Percentiles rank a stretch among this genome's conserved stretches.
Conservation (phyloP, 2,329 filamentous ascomycete genomes). For the Fusarium camptoceras region DNA sequence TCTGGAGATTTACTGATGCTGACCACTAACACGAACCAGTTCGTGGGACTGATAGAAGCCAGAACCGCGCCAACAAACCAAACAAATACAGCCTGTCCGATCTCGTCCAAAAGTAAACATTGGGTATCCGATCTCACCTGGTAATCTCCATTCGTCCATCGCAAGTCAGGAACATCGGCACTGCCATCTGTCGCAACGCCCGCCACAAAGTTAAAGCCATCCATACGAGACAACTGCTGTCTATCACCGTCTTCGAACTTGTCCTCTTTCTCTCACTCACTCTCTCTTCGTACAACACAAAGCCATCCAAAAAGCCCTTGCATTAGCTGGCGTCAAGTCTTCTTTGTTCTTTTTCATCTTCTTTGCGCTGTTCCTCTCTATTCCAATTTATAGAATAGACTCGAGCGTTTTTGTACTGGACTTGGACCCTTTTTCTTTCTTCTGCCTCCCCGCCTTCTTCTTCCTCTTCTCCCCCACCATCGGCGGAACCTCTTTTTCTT, state of each 20-base stretch:
- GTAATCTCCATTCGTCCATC: slow-evolving; percentile 21
- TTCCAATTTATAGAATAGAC: slow-evolving; percentile 1
- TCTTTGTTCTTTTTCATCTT: slow-evolving; percentile 12
- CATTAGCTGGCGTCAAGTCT: slow-evolving; percentile 8
- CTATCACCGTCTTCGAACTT: neutral
- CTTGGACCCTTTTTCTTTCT: slow-evolving; percentile 26
- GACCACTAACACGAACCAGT: neutral
- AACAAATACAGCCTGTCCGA: slow-evolving; percentile 18
- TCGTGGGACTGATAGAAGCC: neutral
- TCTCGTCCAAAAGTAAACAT: slow-evolving; percentile 38
- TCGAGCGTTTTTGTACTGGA: neutral
- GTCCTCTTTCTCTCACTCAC: neutral
- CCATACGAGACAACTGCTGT: slow-evolving; percentile 4
- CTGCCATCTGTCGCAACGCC: slow-evolving; percentile 26
- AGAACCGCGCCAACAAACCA: slow-evolving; percentile 5
- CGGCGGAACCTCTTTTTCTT: slow-evolving; percentile 16
- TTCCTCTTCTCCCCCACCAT: slow-evolving; percentile 23
- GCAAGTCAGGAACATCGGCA: neutral
- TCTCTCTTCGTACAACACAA: neutral
- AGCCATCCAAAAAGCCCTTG: slow-evolving; percentile 18
- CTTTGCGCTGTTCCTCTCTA: neutral
- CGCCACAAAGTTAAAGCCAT: slow-evolving; percentile 21
- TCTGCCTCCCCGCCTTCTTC: slow-evolving; percentile 19
- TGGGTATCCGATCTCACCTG: neutral
- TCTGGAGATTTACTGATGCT: neutral